Evolutionary conservation across 306 rosid species (phyloP).

Genomic region (Vigna nakashimae): DNA sequence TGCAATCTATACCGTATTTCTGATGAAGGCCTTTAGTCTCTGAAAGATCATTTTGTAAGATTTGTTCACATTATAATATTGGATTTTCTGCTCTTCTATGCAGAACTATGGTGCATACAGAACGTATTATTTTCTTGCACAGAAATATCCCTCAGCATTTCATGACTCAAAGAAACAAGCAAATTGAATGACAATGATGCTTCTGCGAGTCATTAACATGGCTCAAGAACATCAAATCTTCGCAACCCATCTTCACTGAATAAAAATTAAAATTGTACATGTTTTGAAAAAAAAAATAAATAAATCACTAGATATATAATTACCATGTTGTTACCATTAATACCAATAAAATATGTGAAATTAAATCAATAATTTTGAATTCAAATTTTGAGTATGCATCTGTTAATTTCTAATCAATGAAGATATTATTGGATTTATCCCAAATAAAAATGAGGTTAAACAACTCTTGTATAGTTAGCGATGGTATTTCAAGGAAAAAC

Average conservation of each 20-base stretch:
- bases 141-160: background rate
- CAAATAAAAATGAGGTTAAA: too few relatives aligned
- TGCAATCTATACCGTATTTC: conserved; percentile 32
- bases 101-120: background rate
- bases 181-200: background rate
- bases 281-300: too few relatives aligned
- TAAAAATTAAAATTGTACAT: too few relatives aligned
- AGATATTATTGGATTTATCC: too few relatives aligned
- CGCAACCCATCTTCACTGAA: background rate
- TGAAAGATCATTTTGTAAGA: conserved; percentile 33
- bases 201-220: background rate
- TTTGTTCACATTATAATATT: conserved; percentile 22
- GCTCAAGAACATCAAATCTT: background rate
- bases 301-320: too few relatives aligned
- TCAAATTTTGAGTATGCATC: too few relatives aligned
- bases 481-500: too few relatives aligned
- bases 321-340: too few relatives aligned
- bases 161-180: background rate
- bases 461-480: too few relatives aligned
- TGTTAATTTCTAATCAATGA: too few relatives aligned
- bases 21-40: conserved; percentile 14
- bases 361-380: too few relatives aligned
- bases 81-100: conserved; percentile 38
- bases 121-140: background rate
- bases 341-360: too few relatives aligned